Evolutionary conservation across 257 asterid species (phyloP).

Genomic region (Solanum chiquidenum): DNA sequence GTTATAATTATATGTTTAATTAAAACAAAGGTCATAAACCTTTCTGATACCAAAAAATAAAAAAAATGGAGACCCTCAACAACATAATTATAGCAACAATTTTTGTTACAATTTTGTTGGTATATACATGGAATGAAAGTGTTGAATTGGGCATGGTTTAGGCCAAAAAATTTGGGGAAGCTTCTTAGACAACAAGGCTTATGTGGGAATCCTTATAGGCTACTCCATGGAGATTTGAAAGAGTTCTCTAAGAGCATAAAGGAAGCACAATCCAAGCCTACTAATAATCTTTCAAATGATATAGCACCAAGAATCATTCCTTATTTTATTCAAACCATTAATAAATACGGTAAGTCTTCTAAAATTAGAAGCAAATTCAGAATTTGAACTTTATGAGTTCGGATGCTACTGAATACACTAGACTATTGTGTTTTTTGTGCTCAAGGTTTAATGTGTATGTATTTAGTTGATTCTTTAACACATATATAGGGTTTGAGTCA

Average conservation of each 20-base stretch:
- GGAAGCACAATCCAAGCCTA: conserved; percentile 22
- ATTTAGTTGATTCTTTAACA: not conserved
- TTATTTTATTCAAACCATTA: not conserved
- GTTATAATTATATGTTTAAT: not conserved
- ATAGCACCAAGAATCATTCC: conserved; percentile 20
- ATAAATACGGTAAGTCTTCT: not conserved
- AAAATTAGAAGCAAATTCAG: not conserved
- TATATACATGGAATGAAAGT: no score
- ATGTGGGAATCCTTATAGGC: conserved; percentile 20
- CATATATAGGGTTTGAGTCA: not conserved
- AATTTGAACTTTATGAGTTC: not conserved
- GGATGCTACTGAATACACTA: not conserved
- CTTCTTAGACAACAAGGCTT: conserved; percentile 20
- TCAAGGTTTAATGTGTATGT: not conserved
- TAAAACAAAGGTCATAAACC: not conserved
- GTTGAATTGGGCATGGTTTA: no score
- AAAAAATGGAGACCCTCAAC: conserved; percentile 12
- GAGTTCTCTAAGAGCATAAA: conserved; percentile 5
- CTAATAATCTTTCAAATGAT: conserved; percentile 15
- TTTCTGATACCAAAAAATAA: not conserved
- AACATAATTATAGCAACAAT: not conserved
- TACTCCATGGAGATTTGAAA: conserved; percentile 25
- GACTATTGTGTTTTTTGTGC: not conserved
- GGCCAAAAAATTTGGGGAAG: not conserved
- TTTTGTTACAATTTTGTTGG: not conserved